Evolutionary conservation across 208 protist genomes (phyloP).

Genomic region (Trichomonas vaginalis): DNA sequence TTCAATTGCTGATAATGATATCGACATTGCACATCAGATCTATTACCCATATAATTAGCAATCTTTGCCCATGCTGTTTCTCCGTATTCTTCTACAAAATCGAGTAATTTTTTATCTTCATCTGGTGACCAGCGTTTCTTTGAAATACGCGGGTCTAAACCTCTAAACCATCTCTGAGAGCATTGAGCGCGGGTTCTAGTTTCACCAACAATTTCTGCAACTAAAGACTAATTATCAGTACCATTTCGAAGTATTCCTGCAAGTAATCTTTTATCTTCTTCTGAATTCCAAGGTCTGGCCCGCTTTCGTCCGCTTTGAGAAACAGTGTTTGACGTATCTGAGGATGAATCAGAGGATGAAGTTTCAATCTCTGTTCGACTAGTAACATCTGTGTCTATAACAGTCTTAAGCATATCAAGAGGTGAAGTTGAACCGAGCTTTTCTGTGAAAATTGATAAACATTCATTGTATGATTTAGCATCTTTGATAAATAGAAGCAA

Average conservation of each 20-base stretch:
- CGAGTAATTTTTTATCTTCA: background rate
- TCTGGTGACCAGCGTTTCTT: background rate
- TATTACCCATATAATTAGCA: background rate
- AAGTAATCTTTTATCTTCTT: background rate
- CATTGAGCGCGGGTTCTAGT: background rate
- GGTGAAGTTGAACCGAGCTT: background rate
- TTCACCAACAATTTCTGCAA: background rate
- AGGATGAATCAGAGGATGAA: background rate
- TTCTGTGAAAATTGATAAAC: background rate
- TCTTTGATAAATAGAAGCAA: background rate
- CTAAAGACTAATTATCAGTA: background rate
- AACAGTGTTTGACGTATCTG: background rate
- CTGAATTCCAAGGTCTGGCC: background rate
- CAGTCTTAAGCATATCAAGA: background rate
- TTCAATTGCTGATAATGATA: background rate
- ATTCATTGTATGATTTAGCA: background rate
- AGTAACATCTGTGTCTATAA: background rate
- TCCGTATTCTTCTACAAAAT: background rate
- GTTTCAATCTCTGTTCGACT: background rate
- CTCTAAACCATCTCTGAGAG: background rate
- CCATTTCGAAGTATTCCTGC: background rate
- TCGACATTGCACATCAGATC: background rate
- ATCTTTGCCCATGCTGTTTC: background rate
- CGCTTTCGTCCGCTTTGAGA: background rate
- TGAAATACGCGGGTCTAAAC: background rate